These are phyloP conservation scores for Ogataea minuta DNA, from an alignment of 805 yeast species.

Conservation along the genomic window DNA sequence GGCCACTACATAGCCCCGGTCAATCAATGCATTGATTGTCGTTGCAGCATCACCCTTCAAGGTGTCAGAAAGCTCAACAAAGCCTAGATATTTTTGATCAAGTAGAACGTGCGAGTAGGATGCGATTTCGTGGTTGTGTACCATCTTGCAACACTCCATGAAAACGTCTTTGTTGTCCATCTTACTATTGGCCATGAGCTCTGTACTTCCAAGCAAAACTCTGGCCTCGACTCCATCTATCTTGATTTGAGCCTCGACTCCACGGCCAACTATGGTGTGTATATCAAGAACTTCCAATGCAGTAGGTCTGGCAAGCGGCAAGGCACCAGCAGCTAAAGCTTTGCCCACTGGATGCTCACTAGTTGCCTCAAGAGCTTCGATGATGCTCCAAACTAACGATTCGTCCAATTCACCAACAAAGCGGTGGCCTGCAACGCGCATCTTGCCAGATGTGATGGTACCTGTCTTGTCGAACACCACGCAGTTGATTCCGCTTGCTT, in stretches of 20 bases:
- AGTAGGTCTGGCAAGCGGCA: conserved; percentile 5
- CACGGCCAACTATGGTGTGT: conserved; percentile 43
- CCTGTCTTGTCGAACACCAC: conserved; percentile 95
- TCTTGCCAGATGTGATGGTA: conserved; percentile 82
- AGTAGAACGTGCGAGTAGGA: conserved; percentile 45
- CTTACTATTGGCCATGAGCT: conserved; percentile 35
- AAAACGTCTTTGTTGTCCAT: conserved; percentile 25
- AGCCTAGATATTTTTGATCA: conserved; percentile 59
- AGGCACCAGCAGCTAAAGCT: conserved; percentile 51
- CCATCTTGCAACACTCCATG: conserved; percentile 6
- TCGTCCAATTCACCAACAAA: conserved; percentile 24
- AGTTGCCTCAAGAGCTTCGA: conserved; percentile 59
- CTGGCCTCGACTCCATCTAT: conserved; percentile 14
- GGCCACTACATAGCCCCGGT: conserved; percentile 60
- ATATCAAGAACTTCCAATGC: conserved; percentile 34
- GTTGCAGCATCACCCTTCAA: conserved; percentile 63
- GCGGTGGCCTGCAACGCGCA: conserved; percentile 43
- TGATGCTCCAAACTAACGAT: conserved; percentile 44
- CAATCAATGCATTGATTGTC: conserved; percentile 54
- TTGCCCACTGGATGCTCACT: conserved; percentile 89
- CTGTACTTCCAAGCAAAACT: conserved; percentile 55
- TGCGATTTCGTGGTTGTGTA: conserved; percentile 16
- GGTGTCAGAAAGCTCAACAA: conserved; percentile 63
- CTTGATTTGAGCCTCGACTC: conserved; percentile 39
- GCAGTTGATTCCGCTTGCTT: conserved; percentile 58